Base-by-base conservation (phyloP, 495 filamentous ascomycete genomes). In the Barbatosphaeria neglecta region DNA sequence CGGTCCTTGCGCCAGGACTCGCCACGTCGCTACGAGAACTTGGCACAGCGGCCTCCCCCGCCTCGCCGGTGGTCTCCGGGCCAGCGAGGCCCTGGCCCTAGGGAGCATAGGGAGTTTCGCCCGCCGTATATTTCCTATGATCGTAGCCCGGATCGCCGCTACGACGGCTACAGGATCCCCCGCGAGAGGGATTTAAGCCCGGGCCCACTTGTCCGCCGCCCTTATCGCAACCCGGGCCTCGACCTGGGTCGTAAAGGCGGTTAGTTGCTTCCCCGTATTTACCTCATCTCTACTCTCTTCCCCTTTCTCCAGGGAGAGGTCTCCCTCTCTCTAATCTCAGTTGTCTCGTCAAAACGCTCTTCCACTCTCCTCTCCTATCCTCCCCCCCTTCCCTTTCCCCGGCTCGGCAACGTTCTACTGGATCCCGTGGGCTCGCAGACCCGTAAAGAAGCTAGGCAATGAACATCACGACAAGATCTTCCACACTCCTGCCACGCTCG, bases 211-310 rank as follows among this genome's bases (percentile, higher is more conserved):
- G 37, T 38, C 38, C 42, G 44, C 23, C 53, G 41, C 22, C 42
- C 50, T 16, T 52, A 43, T 23, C 50, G 49, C n/a, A 42, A 49
- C 43, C 37, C 51, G 4, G 39, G 39, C 1, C 55, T 56, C 15
- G 35, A 47, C 13, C 42, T 52, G 39, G 56, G 50, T 20, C 46
- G 43, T 7, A 49, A 46, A 51, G 62, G 52, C 46, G 50, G 62
- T 65, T 50, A 44, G 58, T 62, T 19, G 37, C 22, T n/a, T 9
- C 5, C 22, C 5, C 22, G 18, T 19, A 22, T n/a, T 20, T 19
- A 16, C 6, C 18, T 15, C 24, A 28, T 11, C n/a, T 20, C 16
- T 44, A 2, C 11, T 41, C 33, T 19, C 4, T n/a, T 38, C n/a
- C 37, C 15, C 37, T 18, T n/a, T n/a, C n/a, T n/a, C n/a, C n/a